phyloP scores from a whole-genome alignment of 768 basidiomycete genomes.

The Cubamyces sp. region DNA sequence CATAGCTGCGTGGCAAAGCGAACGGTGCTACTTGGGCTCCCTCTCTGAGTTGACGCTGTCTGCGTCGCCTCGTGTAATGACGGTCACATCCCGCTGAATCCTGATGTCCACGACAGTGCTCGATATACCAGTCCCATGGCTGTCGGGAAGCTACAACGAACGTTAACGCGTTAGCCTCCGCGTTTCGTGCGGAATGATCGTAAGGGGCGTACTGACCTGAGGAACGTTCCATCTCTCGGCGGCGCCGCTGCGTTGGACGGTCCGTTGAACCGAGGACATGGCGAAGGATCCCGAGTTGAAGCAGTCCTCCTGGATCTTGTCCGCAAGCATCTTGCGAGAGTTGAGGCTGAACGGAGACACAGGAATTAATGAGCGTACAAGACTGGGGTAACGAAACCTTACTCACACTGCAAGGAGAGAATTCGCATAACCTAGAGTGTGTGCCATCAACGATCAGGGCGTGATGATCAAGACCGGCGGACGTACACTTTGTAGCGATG shows the following conservation, averaged over 20 bases:
- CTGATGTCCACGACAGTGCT: not conserved
- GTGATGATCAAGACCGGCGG: too few relatives aligned
- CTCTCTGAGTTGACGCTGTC: conserved; percentile 1
- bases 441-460: too few relatives aligned
- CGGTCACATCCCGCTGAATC: not conserved
- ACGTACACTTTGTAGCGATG: conserved; percentile 9
- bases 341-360: conserved; percentile 2
- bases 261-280: not conserved
- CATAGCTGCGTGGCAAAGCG: too few relatives aligned
- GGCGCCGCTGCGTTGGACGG: not conserved
- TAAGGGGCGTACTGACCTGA: not conserved
- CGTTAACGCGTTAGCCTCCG: too few relatives aligned
- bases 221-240: conserved; percentile 14
- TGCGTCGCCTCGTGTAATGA: not conserved
- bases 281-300: not conserved
- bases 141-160: too few relatives aligned
- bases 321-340: conserved; percentile 12
- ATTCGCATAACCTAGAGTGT: conserved; percentile 9
- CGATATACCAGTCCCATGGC: too few relatives aligned
- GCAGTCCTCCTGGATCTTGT: conserved; percentile 8
- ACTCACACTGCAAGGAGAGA: conserved; percentile 18
- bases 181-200: not conserved
- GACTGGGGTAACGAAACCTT: not conserved
- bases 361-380: not conserved
- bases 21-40: not conserved